A percentile compares a stretch with the other conserved stretches of the same genome.
Conservation (phyloP, 805 yeast genomes). For the Scheffersomyces amazonensis region DNA sequence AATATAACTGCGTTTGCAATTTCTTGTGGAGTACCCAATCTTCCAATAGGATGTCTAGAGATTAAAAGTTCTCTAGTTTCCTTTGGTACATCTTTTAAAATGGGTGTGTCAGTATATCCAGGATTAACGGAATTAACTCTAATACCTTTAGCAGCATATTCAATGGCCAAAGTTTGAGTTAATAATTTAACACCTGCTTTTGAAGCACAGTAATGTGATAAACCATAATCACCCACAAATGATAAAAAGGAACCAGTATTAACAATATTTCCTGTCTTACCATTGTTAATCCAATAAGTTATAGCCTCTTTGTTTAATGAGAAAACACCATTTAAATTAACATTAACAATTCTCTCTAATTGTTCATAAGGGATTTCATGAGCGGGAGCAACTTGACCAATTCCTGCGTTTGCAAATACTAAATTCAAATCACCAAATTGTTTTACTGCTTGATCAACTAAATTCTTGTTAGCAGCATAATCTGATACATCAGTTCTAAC, state of each 20-base stretch:
- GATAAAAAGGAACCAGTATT: conserved; percentile 36
- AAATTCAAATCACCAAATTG: conserved; percentile 7
- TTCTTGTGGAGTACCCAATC: conserved; percentile 34
- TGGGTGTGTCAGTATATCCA: conserved; percentile 39
- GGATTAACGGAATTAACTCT: conserved; percentile 40
- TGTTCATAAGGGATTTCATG: conserved; percentile 11
- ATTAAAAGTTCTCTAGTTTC: conserved; percentile 24
- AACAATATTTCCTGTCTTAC: conserved; percentile 31
- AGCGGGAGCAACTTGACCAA: conserved; percentile 5
- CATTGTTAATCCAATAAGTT: conserved; percentile 7
- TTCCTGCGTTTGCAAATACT: conserved; percentile 14
- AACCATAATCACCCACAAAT: conserved; percentile 23
- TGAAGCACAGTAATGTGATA: conserved; percentile 30
- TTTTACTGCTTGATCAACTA: conserved; percentile 6
- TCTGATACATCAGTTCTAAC: conserved; percentile 7
- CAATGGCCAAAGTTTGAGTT: conserved; percentile 38
- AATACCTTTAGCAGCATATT: conserved; percentile 30
- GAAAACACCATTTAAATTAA: conserved; percentile 11
- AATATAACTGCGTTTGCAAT: conserved; percentile 31
- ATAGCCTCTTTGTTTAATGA: conserved; percentile 10
- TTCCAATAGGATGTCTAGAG: conserved; percentile 27
- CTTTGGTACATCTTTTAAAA: conserved; percentile 19
- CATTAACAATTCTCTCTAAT: conserved; percentile 8
- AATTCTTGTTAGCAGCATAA: conserved; percentile 5
- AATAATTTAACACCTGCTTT: conserved; percentile 36